These are phyloP conservation scores for Suhomyces pyralidae DNA, from an alignment of 805 yeast species.

Conservation along the genomic window DNA sequence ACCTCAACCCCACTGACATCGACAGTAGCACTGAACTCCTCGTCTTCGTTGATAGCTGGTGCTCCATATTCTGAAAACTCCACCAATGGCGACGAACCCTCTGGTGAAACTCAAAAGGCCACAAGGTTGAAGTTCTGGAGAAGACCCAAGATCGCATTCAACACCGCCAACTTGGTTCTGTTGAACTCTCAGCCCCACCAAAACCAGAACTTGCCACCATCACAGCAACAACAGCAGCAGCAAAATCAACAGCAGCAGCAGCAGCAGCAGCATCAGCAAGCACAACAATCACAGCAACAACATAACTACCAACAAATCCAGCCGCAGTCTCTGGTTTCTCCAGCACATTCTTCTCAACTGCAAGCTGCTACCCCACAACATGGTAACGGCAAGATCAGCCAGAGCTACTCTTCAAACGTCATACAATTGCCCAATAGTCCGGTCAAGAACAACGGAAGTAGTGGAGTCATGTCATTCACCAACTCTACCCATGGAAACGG, in stretches of 20 bases:
- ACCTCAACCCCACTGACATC: background rate
- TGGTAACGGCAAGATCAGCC: slow-evolving; percentile 10
- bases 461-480: background rate
- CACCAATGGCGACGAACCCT: slow-evolving; percentile 10
- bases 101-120: slow-evolving; percentile 37
- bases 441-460: slow-evolving; percentile 2
- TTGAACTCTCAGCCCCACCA: slow-evolving; percentile 1
- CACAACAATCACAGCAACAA: slow-evolving; percentile 2
- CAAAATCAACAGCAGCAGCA: slow-evolving; percentile 6
- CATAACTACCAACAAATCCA: background rate
- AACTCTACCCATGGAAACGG: background rate
- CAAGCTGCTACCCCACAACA: background rate
- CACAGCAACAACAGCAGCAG: slow-evolving; percentile 1
- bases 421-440: slow-evolving; percentile 10
- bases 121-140: slow-evolving; percentile 46
- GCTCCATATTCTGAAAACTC: slow-evolving; percentile 10
- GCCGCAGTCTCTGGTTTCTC: background rate
- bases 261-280: background rate
- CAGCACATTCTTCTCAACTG: background rate
- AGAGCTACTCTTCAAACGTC: slow-evolving; percentile 11
- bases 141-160: slow-evolving; percentile 36
- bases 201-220: background rate
- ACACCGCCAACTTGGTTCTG: slow-evolving; percentile 6
- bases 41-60: slow-evolving; percentile 9
- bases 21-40: background rate